A percentile compares a stretch with the other conserved stretches of the same genome.
These are phyloP conservation scores for Gynandropsis gynandra DNA, from an alignment of 345 rosid genomes.

Conservation along the genomic window DNA sequence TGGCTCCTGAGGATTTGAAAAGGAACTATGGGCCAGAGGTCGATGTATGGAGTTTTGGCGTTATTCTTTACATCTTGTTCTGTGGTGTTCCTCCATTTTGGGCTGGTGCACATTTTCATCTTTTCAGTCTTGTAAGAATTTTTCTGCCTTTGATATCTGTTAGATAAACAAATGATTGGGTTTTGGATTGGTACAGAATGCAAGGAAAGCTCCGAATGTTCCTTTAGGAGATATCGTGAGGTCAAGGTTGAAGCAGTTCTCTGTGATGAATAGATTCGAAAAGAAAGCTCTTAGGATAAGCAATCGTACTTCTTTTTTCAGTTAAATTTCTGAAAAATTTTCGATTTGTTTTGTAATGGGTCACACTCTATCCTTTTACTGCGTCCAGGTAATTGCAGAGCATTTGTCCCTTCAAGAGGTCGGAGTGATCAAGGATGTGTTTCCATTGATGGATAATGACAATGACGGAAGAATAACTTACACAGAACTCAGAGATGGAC, in stretches of 20 bases:
- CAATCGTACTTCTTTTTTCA: neutral
- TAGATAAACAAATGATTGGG: neutral
- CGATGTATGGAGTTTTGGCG: slow-evolving; percentile 97
- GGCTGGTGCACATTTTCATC: slow-evolving; percentile 37
- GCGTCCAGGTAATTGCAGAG: slow-evolving; percentile 82
- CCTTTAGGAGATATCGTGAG: slow-evolving; percentile 97
- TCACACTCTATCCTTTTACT: slow-evolving; percentile 6
- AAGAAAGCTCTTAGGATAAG: slow-evolving; percentile 87
- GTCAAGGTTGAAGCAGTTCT: slow-evolving; percentile 88
- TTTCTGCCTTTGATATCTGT: neutral
- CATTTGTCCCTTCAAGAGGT: slow-evolving; percentile 85
- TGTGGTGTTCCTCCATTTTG: slow-evolving; percentile 94
- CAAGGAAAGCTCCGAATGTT: slow-evolving; percentile 96
- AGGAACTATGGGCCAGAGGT: slow-evolving; percentile 88
- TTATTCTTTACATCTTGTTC: slow-evolving; percentile 73
- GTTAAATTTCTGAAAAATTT: neutral
- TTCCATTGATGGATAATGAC: slow-evolving; percentile 81
- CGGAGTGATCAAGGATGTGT: slow-evolving; percentile 89
- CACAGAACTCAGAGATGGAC: slow-evolving; percentile 81
- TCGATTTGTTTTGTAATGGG: slow-evolving; percentile 4
- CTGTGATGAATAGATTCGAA: slow-evolving; percentile 92
- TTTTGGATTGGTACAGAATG: slow-evolving; percentile 52
- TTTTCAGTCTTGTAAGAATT: no score
- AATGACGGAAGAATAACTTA: slow-evolving; percentile 75
- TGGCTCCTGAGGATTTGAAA: slow-evolving; percentile 82